These are phyloP conservation scores for Paramecium bursaria DNA, from an alignment of 73 alveolate genomes.

Conservation along the genomic window DNA sequence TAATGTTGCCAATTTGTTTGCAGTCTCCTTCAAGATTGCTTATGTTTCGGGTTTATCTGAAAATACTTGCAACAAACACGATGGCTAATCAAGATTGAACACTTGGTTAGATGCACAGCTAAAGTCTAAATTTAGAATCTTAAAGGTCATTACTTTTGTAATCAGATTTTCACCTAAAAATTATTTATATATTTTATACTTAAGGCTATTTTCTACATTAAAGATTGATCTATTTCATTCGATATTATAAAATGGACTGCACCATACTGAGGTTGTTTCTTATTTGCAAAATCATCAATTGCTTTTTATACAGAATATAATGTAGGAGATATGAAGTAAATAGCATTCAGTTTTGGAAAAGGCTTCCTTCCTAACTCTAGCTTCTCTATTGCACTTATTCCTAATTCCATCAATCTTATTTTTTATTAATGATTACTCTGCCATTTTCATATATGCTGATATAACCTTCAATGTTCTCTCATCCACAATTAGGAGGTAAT, in stretches of 20 bases:
- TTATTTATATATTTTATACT: constrained; percentile 16
- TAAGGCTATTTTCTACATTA: constrained; percentile 64
- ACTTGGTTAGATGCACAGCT: constrained; percentile 56
- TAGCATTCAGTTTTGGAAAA: constrained; percentile 66
- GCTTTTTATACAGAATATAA: constrained; percentile 29
- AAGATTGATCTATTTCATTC: constrained; percentile 52
- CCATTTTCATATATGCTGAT: constrained; percentile 67
- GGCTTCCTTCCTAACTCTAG: constrained; percentile 52
- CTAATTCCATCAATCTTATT: constrained; percentile 66
- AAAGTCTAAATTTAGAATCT: constrained; percentile 58
- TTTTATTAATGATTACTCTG: constrained; percentile 30
- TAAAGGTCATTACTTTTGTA: constrained; percentile 52
- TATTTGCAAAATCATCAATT: constrained; percentile 59
- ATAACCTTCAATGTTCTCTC: constrained; percentile 55
- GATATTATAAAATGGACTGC: constrained; percentile 59
- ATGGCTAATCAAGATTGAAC: constrained; percentile 57
- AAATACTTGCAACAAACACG: not conserved
- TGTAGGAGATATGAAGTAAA: constrained; percentile 59
- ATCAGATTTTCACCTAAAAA: constrained; percentile 7
- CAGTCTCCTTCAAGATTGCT: constrained; percentile 10
- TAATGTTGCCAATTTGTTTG: constrained; percentile 60
- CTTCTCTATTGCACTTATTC: constrained; percentile 63
- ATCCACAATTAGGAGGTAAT: constrained; percentile 57
- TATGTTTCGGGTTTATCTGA: not conserved
- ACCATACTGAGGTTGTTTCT: constrained; percentile 64